phyloP scores from a whole-genome alignment of 192 early-diverging fungal genomes.

The Chytriomyces hyalinus region DNA sequence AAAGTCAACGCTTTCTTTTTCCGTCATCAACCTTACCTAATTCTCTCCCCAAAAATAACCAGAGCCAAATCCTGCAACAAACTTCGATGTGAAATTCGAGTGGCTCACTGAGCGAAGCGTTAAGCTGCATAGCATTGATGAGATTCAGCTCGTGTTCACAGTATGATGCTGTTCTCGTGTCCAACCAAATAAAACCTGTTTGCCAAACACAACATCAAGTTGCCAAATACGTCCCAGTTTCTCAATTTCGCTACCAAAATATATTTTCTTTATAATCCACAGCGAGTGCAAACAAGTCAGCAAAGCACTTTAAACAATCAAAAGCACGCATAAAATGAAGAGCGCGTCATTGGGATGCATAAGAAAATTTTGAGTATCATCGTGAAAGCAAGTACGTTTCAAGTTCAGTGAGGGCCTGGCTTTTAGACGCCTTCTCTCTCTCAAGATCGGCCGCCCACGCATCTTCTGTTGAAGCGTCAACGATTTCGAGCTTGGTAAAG shows the following conservation, averaged over 20 bases:
- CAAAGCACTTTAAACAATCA: no score
- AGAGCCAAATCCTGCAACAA: constrained; percentile 20
- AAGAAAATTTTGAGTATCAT: not conserved
- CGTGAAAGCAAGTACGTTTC: constrained; percentile 43
- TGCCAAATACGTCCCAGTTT: no score
- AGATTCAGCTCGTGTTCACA: constrained; percentile 49
- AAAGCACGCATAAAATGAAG: no score
- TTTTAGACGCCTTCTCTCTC: constrained; percentile 32
- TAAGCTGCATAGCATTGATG: constrained; percentile 46
- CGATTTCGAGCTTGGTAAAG: constrained; percentile 44
- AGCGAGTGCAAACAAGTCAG: no score
- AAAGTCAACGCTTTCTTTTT: not conserved
- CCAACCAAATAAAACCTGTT: not conserved
- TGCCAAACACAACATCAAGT: not conserved
- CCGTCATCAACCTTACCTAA: not conserved
- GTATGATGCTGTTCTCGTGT: constrained; percentile 34
- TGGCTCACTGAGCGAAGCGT: constrained; percentile 55
- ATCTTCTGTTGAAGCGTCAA: constrained; percentile 36
- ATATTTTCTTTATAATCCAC: no score
- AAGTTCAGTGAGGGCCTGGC: constrained; percentile 28
- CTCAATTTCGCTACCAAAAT: no score
- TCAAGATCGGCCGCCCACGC: constrained; percentile 33
- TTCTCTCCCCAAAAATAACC: not conserved
- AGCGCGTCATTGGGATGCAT: not conserved
- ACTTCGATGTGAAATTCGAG: constrained; percentile 45